Evolutionary conservation across 768 basidiomycete genomes (phyloP).

Genomic region (Hericium alpestre): DNA sequence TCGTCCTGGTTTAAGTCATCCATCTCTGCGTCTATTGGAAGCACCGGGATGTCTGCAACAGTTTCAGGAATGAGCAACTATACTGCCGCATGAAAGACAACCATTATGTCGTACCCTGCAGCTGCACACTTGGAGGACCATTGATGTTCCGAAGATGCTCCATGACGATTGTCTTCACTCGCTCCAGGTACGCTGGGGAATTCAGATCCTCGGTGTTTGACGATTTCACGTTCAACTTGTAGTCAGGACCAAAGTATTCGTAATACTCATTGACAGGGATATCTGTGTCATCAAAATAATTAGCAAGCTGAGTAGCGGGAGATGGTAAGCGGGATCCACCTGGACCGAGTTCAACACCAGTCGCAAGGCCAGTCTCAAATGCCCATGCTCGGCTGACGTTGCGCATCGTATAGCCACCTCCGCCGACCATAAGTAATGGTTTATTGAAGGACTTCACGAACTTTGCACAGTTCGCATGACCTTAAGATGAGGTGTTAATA

Average conservation of each 20-base stretch:
- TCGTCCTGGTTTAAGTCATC: constrained; percentile 78
- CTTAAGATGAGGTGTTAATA: constrained; percentile 27
- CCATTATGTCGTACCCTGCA: constrained; percentile 48
- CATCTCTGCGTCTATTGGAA: constrained; percentile 76
- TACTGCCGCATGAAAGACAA: background rate
- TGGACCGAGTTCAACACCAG: constrained; percentile 83
- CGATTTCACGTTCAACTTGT: constrained; percentile 86
- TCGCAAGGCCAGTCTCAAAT: constrained; percentile 95
- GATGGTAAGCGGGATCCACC: constrained; percentile 32
- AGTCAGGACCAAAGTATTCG: constrained; percentile 97
- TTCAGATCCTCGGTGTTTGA: constrained; percentile 96
- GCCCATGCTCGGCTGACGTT: constrained; percentile 97
- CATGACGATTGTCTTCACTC: constrained; percentile 84
- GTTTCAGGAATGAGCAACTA: background rate
- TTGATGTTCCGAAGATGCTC: constrained; percentile 81
- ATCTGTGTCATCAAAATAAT: constrained; percentile 35
- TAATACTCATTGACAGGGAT: constrained; percentile 99
- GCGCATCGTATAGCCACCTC: constrained; percentile 97
- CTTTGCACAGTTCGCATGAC: constrained; percentile 94
- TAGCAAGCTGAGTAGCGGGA: background rate
- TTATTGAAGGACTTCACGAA: constrained; percentile 96
- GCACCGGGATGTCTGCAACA: constrained; percentile 65
- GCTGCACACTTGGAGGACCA: constrained; percentile 87
- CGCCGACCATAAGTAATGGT: constrained; percentile 88
- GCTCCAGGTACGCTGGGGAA: constrained; percentile 83